Base-by-base conservation (phyloP, 2,329 filamentous ascomycete genomes). In the Berkeleyomyces basicola region DNA sequence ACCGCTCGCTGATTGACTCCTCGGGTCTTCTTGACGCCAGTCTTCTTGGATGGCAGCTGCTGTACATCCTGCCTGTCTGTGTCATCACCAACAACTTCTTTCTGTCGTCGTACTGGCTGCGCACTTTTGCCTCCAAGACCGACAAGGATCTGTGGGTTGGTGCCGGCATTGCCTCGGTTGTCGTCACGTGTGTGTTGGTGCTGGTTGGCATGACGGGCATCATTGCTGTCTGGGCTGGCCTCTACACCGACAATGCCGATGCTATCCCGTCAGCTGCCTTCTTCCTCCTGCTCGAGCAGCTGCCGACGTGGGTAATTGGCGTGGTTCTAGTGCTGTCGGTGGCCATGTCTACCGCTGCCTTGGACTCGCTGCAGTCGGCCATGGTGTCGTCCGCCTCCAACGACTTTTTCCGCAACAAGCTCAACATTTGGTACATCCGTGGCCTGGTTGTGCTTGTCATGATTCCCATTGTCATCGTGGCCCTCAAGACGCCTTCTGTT, bases 71-170 rank as follows among this genome's bases (percentile, higher is more conserved):
- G 1, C 87, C 89, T 0, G 80, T 93, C 4, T 88, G 88, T 53
- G 81, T 93, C 66, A 70, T 91, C 63, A 91, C 88, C 64, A 93
- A 92, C 74, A 85, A 91, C 76, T 91, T 93, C 77, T 93, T 93
- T 76, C 77, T 93, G 51, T 89, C 87, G 40, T 86, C 83, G 67
- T 90, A 89, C 73, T 93, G 88, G 88, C 81, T 92, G 72, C 85
- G 88, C 59, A 88, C 88, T 4, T 93, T 93, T 69, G 86, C 88
- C 16, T 87, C 87, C 60, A 85, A 82, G 71, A 88, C 86, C 0
- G 88, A 93, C 76, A 84, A 80, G 69, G 88, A 92, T 69, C 80
- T 93, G 5, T 85, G 82, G 77, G 77, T 91, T 62, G 89, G 88
- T 58, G 80, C 88, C 39, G 80, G 79, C n/a, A 77, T 88, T 59